These are phyloP conservation scores for Bacterosira constricta DNA, from an alignment of 108 stramenopile species.

Conservation along the genomic window DNA sequence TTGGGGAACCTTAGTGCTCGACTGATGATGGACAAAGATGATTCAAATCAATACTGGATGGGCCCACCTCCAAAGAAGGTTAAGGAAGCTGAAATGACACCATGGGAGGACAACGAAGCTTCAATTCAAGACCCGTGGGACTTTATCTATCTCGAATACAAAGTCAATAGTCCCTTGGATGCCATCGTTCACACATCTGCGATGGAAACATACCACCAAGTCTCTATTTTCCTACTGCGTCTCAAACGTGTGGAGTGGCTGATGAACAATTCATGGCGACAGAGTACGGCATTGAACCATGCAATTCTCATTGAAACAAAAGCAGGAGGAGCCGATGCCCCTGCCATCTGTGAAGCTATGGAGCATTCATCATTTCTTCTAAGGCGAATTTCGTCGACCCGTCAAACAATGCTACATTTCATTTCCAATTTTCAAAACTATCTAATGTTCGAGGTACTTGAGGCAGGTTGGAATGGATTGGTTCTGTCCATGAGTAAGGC, in stretches of 20 bases:
- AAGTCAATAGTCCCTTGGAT: constrained; percentile 83
- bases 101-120: constrained; percentile 53
- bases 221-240: constrained; percentile 92
- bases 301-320: constrained; percentile 59
- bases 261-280: constrained; percentile 93
- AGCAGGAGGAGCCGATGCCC: constrained; percentile 49
- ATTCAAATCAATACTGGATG: constrained; percentile 56
- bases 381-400: constrained; percentile 88
- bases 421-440: constrained; percentile 95
- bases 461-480: constrained; percentile 90
- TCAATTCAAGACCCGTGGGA: constrained; percentile 87
- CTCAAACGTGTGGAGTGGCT: constrained; percentile 93
- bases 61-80: constrained; percentile 33
- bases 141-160: constrained; percentile 91
- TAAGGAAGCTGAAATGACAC: constrained; percentile 39
- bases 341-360: constrained; percentile 46
- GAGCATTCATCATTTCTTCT: constrained; percentile 71
- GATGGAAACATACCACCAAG: constrained; percentile 72
- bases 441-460: constrained; percentile 98
- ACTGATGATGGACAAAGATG: constrained; percentile 55
- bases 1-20: constrained; percentile 80
- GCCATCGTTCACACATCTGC: constrained; percentile 83
- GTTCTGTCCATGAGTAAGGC: constrained; percentile 68
- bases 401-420: constrained; percentile 96
- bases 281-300: constrained; percentile 89